These are phyloP conservation scores for Citrus glauca DNA, from an alignment of 345 rosid species.

Conservation along the genomic window DNA sequence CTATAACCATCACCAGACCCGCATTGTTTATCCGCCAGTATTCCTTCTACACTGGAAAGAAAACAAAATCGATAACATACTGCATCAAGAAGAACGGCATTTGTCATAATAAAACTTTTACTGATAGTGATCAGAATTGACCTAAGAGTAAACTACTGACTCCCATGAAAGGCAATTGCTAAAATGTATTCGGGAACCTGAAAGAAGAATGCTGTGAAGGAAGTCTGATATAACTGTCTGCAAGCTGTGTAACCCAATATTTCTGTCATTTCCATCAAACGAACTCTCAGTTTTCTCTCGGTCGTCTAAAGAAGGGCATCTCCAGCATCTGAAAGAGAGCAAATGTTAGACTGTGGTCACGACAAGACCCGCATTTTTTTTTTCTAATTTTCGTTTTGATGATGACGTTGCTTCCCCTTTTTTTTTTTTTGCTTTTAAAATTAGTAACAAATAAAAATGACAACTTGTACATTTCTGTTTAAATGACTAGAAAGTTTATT, in stretches of 20 bases:
- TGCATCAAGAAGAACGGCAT: conserved; percentile 52
- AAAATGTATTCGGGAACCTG: conserved; percentile 58
- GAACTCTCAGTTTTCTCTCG: not conserved
- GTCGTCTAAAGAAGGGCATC: conserved; percentile 1
- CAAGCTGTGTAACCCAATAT: conserved; percentile 34
- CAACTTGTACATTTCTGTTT: too few species aligned
- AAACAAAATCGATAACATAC: conserved; percentile 37
- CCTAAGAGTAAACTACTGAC: conserved; percentile 43
- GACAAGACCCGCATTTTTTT: too few species aligned
- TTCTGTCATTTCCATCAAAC: conserved; percentile 42
- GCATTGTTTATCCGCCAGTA: conserved; percentile 55
- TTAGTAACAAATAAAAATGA: too few species aligned
- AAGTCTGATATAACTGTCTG: conserved; percentile 56
- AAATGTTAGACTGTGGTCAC: too few species aligned
- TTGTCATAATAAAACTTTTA: conserved; percentile 48
- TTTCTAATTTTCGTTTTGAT: too few species aligned
- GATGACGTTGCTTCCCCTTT: too few species aligned
- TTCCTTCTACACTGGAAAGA: conserved; percentile 57
- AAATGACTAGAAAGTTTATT: too few species aligned
- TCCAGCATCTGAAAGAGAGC: not conserved
- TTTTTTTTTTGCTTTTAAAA: too few species aligned
- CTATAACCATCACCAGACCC: conserved; percentile 46
- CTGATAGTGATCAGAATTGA: conserved; percentile 66
- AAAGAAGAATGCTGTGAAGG: conserved; percentile 50
- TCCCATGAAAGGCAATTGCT: conserved; percentile 42